These are phyloP conservation scores for Capsicum chinense DNA, from an alignment of 257 asterid genomes.

Conservation along the genomic window DNA sequence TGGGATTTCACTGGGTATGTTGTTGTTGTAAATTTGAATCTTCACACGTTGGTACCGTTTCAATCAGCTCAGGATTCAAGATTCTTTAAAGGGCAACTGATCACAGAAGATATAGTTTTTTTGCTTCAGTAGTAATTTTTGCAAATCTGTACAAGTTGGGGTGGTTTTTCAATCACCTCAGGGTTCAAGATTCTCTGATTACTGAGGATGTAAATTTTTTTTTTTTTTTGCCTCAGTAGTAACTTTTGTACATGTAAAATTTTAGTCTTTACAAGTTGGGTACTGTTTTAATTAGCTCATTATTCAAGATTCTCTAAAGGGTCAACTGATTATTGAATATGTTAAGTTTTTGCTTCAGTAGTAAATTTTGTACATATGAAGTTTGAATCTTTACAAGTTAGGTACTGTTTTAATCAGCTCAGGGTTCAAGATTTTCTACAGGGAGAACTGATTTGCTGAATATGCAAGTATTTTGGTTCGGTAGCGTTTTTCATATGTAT, in stretches of 20 bases:
- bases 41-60: background rate
- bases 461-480: constrained; percentile 30
- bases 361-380: background rate
- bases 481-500: background rate
- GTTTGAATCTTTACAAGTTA: background rate
- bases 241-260: background rate
- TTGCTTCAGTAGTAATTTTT: background rate
- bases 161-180: constrained; percentile 25
- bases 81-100: constrained; percentile 53
- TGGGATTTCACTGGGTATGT: too few relatives aligned
- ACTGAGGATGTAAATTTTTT: constrained; percentile 38
- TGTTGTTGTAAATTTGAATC: background rate
- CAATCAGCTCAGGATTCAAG: constrained; percentile 52
- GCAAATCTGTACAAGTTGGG: background rate
- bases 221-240: background rate
- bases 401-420: constrained; percentile 11
- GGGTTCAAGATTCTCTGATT: constrained; percentile 55
- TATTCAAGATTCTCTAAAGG: constrained; percentile 64
- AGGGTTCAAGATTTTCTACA: constrained; percentile 51
- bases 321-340: constrained; percentile 52
- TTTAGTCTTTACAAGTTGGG: background rate
- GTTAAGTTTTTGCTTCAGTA: background rate
- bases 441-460: constrained; percentile 51
- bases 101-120: constrained; percentile 43
- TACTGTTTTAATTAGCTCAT: constrained; percentile 34